Base-by-base conservation (phyloP, 805 yeast species). In the Wickerhamiella sergipiensis region DNA sequence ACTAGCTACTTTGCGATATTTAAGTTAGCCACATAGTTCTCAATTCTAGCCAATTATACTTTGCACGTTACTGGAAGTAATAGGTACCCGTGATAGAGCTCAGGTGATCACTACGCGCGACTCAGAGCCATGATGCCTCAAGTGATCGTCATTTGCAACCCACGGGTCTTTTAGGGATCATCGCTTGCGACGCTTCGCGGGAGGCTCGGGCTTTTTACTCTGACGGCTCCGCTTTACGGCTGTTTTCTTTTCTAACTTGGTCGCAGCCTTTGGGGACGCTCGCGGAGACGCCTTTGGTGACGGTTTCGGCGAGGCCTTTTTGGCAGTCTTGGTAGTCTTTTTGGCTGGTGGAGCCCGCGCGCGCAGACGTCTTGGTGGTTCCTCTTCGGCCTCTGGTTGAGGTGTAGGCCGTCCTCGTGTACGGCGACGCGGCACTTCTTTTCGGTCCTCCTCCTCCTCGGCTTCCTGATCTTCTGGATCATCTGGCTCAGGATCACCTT, bases 151-250 rank as follows among this genome's bases (percentile, higher is more conserved):
- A n/a, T n/a, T n/a, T n/a, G n/a, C n/a, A n/a, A n/a, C n/a, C n/a
- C n/a, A n/a, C n/a, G n/a, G n/a, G n/a, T n/a, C n/a, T n/a, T n/a
- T n/a, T 19, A 42, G 9, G n/a, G 9, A 19, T 22, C 22, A 18
- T 5, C 47, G 39, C 17, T 29, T 26, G 21, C 47, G 21, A 6
- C 47, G 47, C 31, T 45, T 45, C 8, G 47, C 38, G 9, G 47
- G 47, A 6, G 21, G 24, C n/a, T 45, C 47, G 3, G 29, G 24
- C 24, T 45, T 45, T 17, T 45, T 29, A 3, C 40, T n/a, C 13
- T n/a, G 95, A 97, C 57, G 88, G 96, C 60, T 78, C 90, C 71
- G 73, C 86, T 51, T 67, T 66, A 48, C 69, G 64, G 56, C 69
- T 66, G 42, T 36, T n/a, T 36, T 36, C 40, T 36, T 66, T 66